Evolutionary conservation across 129 eudicot species (phyloP).

Genomic region (Calendula officinalis): DNA sequence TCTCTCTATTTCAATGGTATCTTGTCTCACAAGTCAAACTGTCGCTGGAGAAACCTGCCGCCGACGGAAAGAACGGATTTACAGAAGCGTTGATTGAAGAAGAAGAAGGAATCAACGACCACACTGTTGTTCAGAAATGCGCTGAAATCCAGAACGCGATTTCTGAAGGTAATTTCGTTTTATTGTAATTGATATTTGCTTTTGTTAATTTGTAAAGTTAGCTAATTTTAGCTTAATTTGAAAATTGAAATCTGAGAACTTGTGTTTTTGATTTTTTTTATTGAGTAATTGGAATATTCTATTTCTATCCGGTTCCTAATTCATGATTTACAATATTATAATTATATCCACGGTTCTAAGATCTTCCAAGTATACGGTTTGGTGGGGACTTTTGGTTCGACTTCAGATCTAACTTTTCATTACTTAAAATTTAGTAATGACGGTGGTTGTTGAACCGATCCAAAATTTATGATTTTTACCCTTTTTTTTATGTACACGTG

Average conservation of each 20-base stretch:
- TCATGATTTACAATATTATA: constrained; percentile 11
- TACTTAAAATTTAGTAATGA: background rate
- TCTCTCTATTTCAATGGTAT: constrained; percentile 60
- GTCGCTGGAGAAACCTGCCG: constrained; percentile 26
- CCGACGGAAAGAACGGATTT: constrained; percentile 35
- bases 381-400: constrained; percentile 20
- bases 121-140: constrained; percentile 53
- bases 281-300: constrained; percentile 10
- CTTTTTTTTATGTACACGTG: background rate
- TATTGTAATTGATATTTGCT: background rate
- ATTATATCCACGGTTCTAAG: constrained; percentile 15
- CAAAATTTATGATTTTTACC: background rate
- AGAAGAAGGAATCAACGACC: constrained; percentile 56
- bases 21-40: constrained; percentile 55
- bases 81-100: constrained; percentile 58
- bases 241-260: background rate
- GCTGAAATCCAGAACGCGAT: constrained; percentile 72
- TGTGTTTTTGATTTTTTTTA: background rate
- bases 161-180: constrained; percentile 45
- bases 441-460: constrained; percentile 20
- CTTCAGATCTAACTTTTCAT: background rate
- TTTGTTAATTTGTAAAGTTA: background rate
- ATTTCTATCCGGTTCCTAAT: background rate
- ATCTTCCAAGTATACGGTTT: constrained; percentile 21
- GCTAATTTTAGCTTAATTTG: background rate